Conservation (phyloP, 169 alveolate species). For the Theileria sp. region DNA sequence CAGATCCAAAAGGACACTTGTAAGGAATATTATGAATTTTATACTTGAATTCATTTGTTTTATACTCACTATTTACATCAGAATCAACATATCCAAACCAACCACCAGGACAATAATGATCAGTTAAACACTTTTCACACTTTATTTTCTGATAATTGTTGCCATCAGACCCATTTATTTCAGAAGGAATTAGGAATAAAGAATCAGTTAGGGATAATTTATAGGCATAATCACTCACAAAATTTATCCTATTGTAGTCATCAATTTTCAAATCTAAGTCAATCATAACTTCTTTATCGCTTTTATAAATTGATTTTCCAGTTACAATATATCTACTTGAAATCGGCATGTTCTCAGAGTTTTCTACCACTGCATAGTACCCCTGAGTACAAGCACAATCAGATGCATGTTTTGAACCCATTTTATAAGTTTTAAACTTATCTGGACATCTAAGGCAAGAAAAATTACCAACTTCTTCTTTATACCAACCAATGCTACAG, state of each 20-base stretch:
- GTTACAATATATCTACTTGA: not conserved
- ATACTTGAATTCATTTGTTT: constrained; percentile 5
- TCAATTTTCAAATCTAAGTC: not conserved
- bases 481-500: constrained; percentile 73
- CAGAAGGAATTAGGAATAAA: constrained; percentile 31
- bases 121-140: constrained; percentile 47
- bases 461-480: constrained; percentile 62
- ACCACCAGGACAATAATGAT: constrained; percentile 67
- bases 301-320: constrained; percentile 1
- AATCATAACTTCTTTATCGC: not conserved
- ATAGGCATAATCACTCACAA: not conserved
- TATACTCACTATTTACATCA: not conserved
- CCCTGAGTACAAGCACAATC: constrained; percentile 79
- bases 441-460: constrained; percentile 69
- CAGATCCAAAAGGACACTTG: constrained; percentile 74
- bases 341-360: not conserved
- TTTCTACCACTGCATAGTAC: constrained; percentile 53
- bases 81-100: constrained; percentile 35
- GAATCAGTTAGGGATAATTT: constrained; percentile 20
- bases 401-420: constrained; percentile 64
- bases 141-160: not conserved
- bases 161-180: not conserved
- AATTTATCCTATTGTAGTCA: constrained; percentile 15
- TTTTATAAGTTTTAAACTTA: constrained; percentile 61
- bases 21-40: constrained; percentile 73